A percentile compares a stretch with the other conserved stretches of the same genome.
phyloP scores from a whole-genome alignment of 2,329 filamentous ascomycete genomes.

The Colletotrichum sp. region DNA sequence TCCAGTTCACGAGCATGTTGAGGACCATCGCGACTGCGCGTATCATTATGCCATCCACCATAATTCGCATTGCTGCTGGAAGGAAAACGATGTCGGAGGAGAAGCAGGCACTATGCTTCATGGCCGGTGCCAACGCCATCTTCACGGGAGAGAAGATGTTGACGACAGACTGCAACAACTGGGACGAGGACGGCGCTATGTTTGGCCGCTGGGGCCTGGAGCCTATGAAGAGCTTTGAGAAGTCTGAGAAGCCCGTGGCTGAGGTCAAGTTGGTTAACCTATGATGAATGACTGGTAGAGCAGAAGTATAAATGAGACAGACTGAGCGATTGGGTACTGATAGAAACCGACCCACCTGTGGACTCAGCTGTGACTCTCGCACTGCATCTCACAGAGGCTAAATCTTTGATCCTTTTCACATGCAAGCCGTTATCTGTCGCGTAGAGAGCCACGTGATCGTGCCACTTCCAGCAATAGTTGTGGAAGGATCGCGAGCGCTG shows the following conservation, averaged over 20 bases:
- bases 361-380: not conserved
- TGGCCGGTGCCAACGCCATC: conserved; percentile 91
- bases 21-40: conserved; percentile 85
- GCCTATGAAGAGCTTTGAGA: conserved; percentile 70
- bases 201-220: conserved; percentile 83
- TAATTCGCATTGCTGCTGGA: conserved; percentile 86
- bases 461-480: not conserved
- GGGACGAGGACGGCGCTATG: conserved; percentile 86
- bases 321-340: not conserved
- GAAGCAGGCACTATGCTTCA: conserved; percentile 88
- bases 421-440: not conserved
- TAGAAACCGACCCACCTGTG: not conserved
- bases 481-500: not conserved
- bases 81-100: conserved; percentile 85
- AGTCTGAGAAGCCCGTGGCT: conserved; percentile 26
- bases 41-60: conserved; percentile 82
- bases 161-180: conserved; percentile 89
- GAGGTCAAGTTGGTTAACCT: not conserved
- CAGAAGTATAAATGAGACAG: not conserved
- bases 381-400: not conserved
- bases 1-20: conserved; percentile 79
- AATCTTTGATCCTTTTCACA: not conserved
- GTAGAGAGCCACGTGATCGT: not conserved
- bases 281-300: not conserved
- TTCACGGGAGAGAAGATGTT: conserved; percentile 97